phyloP scores from a whole-genome alignment of 225 moss, liverwort and hornwort genomes.

The Bryum argenteum region DNA sequence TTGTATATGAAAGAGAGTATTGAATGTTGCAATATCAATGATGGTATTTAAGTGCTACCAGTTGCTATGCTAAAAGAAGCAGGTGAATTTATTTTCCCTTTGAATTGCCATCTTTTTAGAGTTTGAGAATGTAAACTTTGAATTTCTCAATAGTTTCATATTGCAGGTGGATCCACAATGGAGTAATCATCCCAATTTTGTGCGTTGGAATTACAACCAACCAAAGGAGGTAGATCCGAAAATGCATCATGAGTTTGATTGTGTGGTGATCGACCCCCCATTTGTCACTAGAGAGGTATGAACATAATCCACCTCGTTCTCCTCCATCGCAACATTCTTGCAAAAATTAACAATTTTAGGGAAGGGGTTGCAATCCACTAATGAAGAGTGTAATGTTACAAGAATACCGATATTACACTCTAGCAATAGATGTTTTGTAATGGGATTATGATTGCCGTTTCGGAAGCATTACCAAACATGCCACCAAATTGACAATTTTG shows the following conservation, averaged over 20 bases:
- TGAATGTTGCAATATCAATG: too few species aligned
- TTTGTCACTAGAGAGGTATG: conserved; percentile 69
- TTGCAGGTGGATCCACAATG: conserved; percentile 84
- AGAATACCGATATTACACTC: too few species aligned
- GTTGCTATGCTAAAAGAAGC: not conserved
- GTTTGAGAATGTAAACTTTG: not conserved
- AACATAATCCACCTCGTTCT: not conserved
- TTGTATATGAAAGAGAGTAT: too few species aligned
- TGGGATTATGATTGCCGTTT: too few species aligned
- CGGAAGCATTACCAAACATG: too few species aligned
- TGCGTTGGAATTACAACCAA: conserved; percentile 84
- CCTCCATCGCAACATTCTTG: not conserved
- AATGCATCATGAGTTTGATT: conserved; percentile 85
- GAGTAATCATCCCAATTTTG: conserved; percentile 79
- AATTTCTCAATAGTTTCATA: not conserved
- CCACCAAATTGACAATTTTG: too few species aligned
- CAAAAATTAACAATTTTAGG: too few species aligned
- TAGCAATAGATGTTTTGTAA: too few species aligned
- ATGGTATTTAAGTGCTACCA: too few species aligned
- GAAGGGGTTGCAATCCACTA: too few species aligned
- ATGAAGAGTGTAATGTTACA: too few species aligned
- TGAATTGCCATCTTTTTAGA: not conserved
- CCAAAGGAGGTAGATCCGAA: conserved; percentile 50
- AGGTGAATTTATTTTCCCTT: not conserved
- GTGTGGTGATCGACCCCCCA: conserved; percentile 97